Percentiles rank a stretch among this genome's conserved stretches.
Conservation (phyloP, 2,329 filamentous ascomycete species). For the Ascochyta lentis region DNA sequence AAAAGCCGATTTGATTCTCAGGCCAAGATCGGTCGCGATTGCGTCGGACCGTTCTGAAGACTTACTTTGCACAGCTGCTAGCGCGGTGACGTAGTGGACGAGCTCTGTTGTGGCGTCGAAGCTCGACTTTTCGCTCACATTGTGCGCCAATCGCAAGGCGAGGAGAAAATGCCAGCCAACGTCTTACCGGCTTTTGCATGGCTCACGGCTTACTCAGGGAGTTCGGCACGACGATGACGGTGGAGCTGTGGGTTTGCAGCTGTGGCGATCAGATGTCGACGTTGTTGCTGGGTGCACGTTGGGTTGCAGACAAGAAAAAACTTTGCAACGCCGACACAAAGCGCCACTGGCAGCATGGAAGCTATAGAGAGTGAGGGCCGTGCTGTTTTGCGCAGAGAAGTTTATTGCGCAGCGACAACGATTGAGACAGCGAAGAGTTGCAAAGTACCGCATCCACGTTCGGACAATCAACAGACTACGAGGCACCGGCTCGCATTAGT, state of each 20-base stretch:
- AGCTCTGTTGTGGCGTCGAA: background rate
- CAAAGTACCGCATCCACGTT: conserved; percentile 6
- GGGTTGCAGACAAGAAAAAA: conserved; percentile 6
- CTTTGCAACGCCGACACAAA: conserved; percentile 11
- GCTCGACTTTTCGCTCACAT: background rate
- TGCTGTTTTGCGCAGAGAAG: background rate
- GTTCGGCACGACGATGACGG: background rate
- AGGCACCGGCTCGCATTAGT: conserved; percentile 8
- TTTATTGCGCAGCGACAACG: background rate
- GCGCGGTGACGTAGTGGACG: background rate
- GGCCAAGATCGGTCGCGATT: too few relatives aligned
- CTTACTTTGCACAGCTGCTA: background rate
- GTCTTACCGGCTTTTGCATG: background rate
- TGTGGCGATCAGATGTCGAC: background rate
- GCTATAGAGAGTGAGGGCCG: background rate
- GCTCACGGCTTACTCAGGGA: conserved; percentile 1
- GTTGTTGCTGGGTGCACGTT: background rate
- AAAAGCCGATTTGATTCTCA: too few relatives aligned
- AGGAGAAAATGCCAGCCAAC: background rate
- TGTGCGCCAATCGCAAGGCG: background rate
- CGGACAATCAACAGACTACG: conserved; percentile 13
- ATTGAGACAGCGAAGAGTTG: background rate
- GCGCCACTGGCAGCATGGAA: background rate
- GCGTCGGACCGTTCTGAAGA: too few relatives aligned
- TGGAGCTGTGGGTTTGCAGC: background rate